A percentile compares a stretch with the other conserved stretches of the same genome.
Evolutionary conservation across 371 early-diverging fungal species (phyloP).

Genomic region (Dichotomocladium elegans): DNA sequence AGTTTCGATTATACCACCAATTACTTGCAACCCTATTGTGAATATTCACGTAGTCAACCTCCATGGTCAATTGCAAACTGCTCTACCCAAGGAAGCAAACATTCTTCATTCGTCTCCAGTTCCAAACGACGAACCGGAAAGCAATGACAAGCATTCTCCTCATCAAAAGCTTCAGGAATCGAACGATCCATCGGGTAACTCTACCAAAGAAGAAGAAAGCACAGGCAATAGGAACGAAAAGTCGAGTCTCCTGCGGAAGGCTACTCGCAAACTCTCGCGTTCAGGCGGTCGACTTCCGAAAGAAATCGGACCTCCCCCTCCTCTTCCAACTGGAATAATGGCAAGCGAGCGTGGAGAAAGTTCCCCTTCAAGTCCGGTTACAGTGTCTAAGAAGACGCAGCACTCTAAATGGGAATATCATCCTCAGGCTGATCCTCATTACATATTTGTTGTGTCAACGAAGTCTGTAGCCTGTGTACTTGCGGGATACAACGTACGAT

Average conservation of each 20-base stretch:
- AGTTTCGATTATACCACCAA: too few species aligned
- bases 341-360: too few species aligned
- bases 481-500: slow-evolving; percentile 27
- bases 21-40: too few species aligned
- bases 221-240: slow-evolving; percentile 4
- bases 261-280: slow-evolving; percentile 8
- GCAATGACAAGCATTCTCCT: background rate
- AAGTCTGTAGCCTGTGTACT: slow-evolving; percentile 13
- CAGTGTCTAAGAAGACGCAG: background rate
- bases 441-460: slow-evolving; percentile 17
- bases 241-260: slow-evolving; percentile 5
- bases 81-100: background rate
- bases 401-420: slow-evolving; percentile 21
- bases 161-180: background rate
- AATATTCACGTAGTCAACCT: slow-evolving; percentile 24
- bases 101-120: background rate
- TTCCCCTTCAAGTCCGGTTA: background rate
- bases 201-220: background rate
- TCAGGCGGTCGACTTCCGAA: background rate
- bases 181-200: slow-evolving; percentile 1
- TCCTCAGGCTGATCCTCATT: slow-evolving; percentile 34
- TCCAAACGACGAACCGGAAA: background rate
- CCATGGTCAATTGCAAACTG: slow-evolving; percentile 11
- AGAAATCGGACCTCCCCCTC: background rate
- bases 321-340: background rate